Evolutionary conservation across 768 basidiomycete species (phyloP).

Genomic region (Nidularia pulvinata): DNA sequence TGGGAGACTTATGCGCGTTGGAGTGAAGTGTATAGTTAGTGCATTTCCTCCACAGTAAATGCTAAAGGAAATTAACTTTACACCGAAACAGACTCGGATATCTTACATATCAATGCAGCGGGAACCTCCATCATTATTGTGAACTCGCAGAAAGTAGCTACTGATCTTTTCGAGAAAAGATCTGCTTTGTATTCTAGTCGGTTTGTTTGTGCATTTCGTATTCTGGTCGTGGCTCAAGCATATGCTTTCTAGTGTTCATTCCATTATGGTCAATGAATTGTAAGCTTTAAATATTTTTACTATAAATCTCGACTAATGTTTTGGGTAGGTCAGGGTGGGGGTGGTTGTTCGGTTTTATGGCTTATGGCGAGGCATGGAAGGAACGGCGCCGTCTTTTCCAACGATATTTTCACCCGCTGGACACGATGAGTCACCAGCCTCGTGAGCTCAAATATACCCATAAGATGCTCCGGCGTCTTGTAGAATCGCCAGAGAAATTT

Average conservation of each 20-base stretch:
- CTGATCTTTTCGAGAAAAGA: constrained; percentile 2
- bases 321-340: not conserved
- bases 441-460: constrained; percentile 2
- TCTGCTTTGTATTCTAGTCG: constrained; percentile 4
- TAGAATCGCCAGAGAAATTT: constrained; percentile 2
- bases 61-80: not conserved
- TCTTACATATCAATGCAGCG: constrained; percentile 3
- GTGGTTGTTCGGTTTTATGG: constrained; percentile 4
- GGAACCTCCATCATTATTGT: constrained; percentile 4
- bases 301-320: not conserved
- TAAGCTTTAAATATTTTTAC: not conserved
- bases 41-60: not conserved
- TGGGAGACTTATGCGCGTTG: constrained; percentile 18
- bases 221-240: not conserved
- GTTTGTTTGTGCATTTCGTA: constrained; percentile 4
- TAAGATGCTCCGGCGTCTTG: constrained; percentile 1
- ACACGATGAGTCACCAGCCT: constrained; percentile 1
- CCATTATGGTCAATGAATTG: constrained; percentile 3
- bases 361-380: constrained; percentile 3
- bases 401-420: constrained; percentile 7
- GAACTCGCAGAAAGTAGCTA: constrained; percentile 1
- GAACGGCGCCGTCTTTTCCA: constrained; percentile 9
- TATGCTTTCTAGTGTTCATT: not conserved
- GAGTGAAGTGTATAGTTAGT: constrained; percentile 14
- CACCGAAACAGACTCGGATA: constrained; percentile 1